Base-by-base conservation (phyloP, 1,284 basidiomycete genomes). In the Schizophyllum amplum region DNA sequence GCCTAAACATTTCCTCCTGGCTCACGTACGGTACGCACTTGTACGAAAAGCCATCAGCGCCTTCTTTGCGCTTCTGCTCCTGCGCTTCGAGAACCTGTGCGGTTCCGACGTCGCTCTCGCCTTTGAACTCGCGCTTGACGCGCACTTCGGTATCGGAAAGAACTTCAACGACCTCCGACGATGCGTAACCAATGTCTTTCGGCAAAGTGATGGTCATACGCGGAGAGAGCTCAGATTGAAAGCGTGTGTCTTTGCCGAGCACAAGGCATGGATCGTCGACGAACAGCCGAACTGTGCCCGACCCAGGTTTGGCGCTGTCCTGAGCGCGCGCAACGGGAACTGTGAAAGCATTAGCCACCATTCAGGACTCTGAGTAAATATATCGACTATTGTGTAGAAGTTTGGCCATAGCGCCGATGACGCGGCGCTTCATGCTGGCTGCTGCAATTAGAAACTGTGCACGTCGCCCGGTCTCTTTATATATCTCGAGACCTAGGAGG, bases 381-480 rank as follows among this genome's bases (percentile, higher is more conserved):
- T 13, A 83, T 94, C 68, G 70, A 98, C 95, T 98, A 65, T 89
- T 90, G 59, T 91, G 87, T 87, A 99, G 94, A 52, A 95, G 74
- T 22, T 85, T 76, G 4, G 90, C 87, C 61, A 94, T 90, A 61
- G 89, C 84, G 0, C 97, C 97, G 53, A 99, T 78, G 57, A 85
- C 81, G 63, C 79, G 81, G 49, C 92, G 77, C 63, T 91, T 77
- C 88, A 96, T 85, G 66, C 90, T 94, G 69, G 91, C 92, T 2
- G 94, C 94, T n/a, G 97, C 97, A 24, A 90, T 90, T 48, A 99
- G 77, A 67, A 97, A 95, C 59, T 90, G 87, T 11, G 97, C 91
- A 64, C 87, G 82, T 50, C 97, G 81, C 20, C 84, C 81, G 1
- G 90, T 89, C 70, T 97, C 93, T 58, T 88, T 82, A 67, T 89